Evolutionary conservation across 768 basidiomycete species (phyloP), one percentile per base, ranked within the genome.

Genomic region (Kwoniella botswanensis): DNA sequence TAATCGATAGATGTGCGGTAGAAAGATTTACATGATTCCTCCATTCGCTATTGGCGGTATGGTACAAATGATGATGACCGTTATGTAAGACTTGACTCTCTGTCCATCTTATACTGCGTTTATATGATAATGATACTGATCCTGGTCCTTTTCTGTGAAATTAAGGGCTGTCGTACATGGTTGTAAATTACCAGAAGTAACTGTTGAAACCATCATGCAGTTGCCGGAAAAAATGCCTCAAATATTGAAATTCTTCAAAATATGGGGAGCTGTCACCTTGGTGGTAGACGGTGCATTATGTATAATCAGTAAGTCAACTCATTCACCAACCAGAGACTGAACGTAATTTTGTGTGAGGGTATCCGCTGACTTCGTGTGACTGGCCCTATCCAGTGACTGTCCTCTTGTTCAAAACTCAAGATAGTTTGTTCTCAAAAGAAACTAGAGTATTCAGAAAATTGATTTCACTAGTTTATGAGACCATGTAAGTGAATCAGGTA

Each of bases 41-140:
- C 66, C 58, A 52, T 60, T 67, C 44, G 66, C 66, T n/a, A 67
- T 58, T 17, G 56, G 66, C 35, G 57, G 56, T 26, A 60, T 67
- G 57, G 66, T 50, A 11, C 66, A 67, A 29, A 59, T 67, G 56
- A 58, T 67, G 56, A 60, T 67, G 66, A 58, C 66, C 22, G 64
- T 65, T 12, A 42, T 65, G 64, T 65, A 24, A 65, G 64, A 57
- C 4, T 21, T 15, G 43, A n/a, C 17, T 15, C 35, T 41, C 1
- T 18, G n/a, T 11, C 6, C 44, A 11, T 17, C 17, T 46, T 46
- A 46, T 17, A 46, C 44, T 12, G 44, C 12, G 11, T 12, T 46
- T 12, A 17, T 46, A 46, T 17, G 44, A 46, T 46, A 46, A 3
- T 46, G 44, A 46, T 17, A 46, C 44, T 26, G 46, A 50, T 50